Percentiles rank a stretch among this genome's conserved stretches.
Evolutionary conservation across 208 protist species (phyloP).

Genomic region (Crithidia expoeki): DNA sequence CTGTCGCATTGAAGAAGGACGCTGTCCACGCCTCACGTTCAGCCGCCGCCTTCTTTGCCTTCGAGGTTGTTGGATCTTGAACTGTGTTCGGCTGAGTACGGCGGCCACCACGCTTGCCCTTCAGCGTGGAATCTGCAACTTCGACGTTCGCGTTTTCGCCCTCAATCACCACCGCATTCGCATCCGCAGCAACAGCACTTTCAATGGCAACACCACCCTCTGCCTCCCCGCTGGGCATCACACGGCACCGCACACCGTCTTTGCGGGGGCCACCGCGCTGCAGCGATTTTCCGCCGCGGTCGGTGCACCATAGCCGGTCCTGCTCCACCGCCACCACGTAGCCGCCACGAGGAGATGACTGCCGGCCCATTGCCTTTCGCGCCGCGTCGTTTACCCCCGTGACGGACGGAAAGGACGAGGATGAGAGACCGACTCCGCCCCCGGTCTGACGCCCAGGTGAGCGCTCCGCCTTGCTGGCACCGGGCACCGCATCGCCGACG

Average conservation of each 20-base stretch:
- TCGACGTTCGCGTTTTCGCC: not conserved
- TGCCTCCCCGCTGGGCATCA: slow-evolving; percentile 3
- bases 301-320: slow-evolving; percentile 20
- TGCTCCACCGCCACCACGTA: slow-evolving; percentile 28
- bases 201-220: not conserved
- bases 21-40: slow-evolving; percentile 31
- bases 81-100: not conserved
- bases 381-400: slow-evolving; percentile 7
- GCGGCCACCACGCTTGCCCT: not conserved
- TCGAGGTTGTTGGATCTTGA: not conserved
- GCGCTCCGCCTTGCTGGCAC: slow-evolving; percentile 2
- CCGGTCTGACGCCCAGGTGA: not conserved
- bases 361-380: not conserved
- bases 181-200: not conserved
- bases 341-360: not conserved
- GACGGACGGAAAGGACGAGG: slow-evolving; percentile 1
- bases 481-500: not conserved
- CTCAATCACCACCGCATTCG: not conserved
- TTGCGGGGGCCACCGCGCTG: slow-evolving; percentile 12
- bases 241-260: slow-evolving; percentile 25
- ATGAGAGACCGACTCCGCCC: slow-evolving; percentile 2
- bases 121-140: not conserved
- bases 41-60: slow-evolving; percentile 10
- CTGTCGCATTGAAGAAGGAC: slow-evolving; percentile 28
- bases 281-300: slow-evolving; percentile 3